A percentile compares a stretch with the other conserved stretches of the same genome.
Evolutionary conservation across 495 filamentous ascomycete genomes (phyloP).

Genomic region (Tuber aestivum): DNA sequence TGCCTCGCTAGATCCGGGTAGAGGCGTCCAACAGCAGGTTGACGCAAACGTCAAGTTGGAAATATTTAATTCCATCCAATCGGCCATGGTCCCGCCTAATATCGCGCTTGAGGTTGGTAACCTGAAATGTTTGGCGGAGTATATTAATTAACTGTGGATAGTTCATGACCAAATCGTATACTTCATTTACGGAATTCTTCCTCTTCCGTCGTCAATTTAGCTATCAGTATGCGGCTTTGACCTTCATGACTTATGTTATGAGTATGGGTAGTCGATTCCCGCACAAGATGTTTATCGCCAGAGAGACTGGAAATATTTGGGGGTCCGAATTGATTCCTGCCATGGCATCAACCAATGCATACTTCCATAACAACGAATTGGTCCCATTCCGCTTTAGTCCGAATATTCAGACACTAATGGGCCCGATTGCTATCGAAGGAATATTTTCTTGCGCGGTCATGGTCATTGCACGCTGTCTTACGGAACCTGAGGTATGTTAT

Average conservation of each 20-base stretch:
- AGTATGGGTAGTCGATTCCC: constrained; percentile 92
- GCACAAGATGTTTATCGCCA: constrained; percentile 86
- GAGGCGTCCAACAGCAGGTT: constrained; percentile 28
- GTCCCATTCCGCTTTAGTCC: constrained; percentile 97
- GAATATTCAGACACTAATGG: constrained; percentile 91
- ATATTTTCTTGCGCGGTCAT: constrained; percentile 87
- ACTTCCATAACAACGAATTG: constrained; percentile 89
- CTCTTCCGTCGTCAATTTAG: constrained; percentile 93
- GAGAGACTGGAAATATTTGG: constrained; percentile 89
- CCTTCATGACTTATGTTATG: constrained; percentile 98
- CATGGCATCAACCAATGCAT: constrained; percentile 70
- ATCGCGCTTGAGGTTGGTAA: constrained; percentile 58
- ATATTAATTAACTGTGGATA: constrained; percentile 47
- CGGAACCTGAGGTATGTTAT: constrained; percentile 62
- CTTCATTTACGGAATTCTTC: constrained; percentile 91
- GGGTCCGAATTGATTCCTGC: constrained; percentile 83
- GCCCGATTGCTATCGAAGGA: constrained; percentile 88
- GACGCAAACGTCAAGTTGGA: constrained; percentile 63
- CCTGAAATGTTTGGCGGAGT: neutral
- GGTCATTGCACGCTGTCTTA: constrained; percentile 91
- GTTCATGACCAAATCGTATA: constrained; percentile 74
- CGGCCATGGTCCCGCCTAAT: constrained; percentile 75
- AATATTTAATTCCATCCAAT: constrained; percentile 83
- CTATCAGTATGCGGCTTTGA: constrained; percentile 91
- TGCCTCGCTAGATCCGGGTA: constrained; percentile 62